Evolutionary conservation across 768 basidiomycete genomes (phyloP), one percentile per base, ranked within the genome.

Genomic region (Phylloporus rhodoxanthus): DNA sequence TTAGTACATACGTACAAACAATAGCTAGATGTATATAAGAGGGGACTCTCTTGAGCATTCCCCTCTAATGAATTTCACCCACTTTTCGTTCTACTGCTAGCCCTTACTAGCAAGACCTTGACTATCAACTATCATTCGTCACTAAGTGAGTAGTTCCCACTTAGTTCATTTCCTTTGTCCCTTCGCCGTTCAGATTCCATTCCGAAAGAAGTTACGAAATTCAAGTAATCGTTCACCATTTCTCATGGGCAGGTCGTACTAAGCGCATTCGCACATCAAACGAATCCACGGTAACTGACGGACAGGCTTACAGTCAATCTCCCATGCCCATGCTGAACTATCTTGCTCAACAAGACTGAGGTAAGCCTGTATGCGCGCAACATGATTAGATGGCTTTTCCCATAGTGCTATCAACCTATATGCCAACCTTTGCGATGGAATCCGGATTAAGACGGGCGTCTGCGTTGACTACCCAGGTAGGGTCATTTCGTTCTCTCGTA

Each of bases 241-340:
- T 77, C 63, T 78, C 76, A 39, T 77, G 77, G n/a, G 76, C 77
- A 40, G 76, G 75, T 38, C 76, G 77, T 13, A 77, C 75, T 76
- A 40, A 1, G 2, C 45, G 8, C 20, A 19, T 30, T 29, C 23
- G 25, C n/a, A 21, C 5, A 43, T 44, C 1, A 47, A 11, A 28
- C 5, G 11, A 23, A 32, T 43, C 28, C n/a, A 21, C 2, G 7
- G 17, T 11, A 32, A 39, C 2, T 30, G 8, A 14, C 15, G 5
- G 38, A 20, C 17, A 43, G 3, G 69, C 85, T 71, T 59, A 87
- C 86, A 70, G 54, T 89, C 87, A 25, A 90, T 72, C 61, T 89
- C 87, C 85, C 85, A 90, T 8, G 84, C 82, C 83, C 78, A 85
- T 6, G 83, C 77, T 34, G 84, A 84, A 25, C 78, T 74, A 45